These are phyloP conservation scores for Plicaturopsis crispa DNA, from an alignment of 768 basidiomycete species.

Conservation along the genomic window DNA sequence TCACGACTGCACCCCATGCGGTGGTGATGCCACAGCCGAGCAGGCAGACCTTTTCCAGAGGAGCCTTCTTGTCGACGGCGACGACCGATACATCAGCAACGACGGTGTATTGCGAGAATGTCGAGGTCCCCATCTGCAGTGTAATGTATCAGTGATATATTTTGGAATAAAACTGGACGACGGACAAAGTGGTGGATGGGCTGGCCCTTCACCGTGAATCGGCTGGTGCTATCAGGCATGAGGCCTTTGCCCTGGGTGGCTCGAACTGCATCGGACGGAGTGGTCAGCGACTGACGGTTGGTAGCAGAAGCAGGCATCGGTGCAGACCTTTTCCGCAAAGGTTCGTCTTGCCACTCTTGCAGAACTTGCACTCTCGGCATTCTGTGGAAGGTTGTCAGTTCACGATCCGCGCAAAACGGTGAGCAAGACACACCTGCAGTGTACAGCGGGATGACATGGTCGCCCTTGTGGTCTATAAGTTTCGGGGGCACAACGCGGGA, in stretches of 20 bases:
- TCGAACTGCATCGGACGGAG: slow-evolving; percentile 55
- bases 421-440: slow-evolving; percentile 67
- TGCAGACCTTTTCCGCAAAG: slow-evolving; percentile 83
- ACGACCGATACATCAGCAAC: slow-evolving; percentile 97
- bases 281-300: slow-evolving; percentile 1
- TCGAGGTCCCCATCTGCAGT: slow-evolving; percentile 91
- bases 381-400: slow-evolving; percentile 35
- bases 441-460: slow-evolving; percentile 96
- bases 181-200: slow-evolving; percentile 87
- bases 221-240: slow-evolving; percentile 85
- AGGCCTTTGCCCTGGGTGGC: slow-evolving; percentile 89
- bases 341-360: slow-evolving; percentile 97
- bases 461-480: slow-evolving; percentile 42
- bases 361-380: slow-evolving; percentile 97
- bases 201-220: slow-evolving; percentile 88
- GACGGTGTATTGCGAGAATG: slow-evolving; percentile 99
- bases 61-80: slow-evolving; percentile 76
- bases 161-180: slow-evolving; percentile 6
- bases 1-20: slow-evolving; percentile 94
- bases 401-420: background rate
- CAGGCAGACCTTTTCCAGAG: slow-evolving; percentile 93
- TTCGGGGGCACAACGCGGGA: background rate
- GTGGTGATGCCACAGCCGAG: slow-evolving; percentile 96
- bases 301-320: background rate
- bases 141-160: slow-evolving; percentile 1